Evolutionary conservation across 441 rosid species (phyloP).

Genomic region (Syzygium malaccense): DNA sequence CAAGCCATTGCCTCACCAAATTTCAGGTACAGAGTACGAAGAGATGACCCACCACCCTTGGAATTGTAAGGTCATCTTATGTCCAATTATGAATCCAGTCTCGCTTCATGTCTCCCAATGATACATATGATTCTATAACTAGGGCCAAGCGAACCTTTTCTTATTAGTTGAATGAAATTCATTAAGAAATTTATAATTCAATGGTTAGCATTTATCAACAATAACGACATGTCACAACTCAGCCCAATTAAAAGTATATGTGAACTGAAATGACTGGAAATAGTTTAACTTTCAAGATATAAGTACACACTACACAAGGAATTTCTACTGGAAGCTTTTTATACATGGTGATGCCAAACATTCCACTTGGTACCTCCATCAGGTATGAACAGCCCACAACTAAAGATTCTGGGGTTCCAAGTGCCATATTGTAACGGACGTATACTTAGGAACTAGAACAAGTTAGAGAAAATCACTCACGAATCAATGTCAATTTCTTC

Average conservation of each 20-base stretch:
- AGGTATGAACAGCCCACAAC: background rate
- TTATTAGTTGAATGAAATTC: background rate
- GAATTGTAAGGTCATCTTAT: background rate
- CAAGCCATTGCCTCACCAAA: background rate
- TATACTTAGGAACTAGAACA: no score
- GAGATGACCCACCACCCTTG: background rate
- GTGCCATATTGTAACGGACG: background rate
- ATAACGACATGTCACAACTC: background rate
- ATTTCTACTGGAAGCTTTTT: background rate
- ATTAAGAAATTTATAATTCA: background rate
- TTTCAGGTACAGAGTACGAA: background rate
- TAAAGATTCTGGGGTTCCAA: background rate
- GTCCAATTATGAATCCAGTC: background rate
- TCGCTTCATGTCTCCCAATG: background rate
- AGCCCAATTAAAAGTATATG: background rate
- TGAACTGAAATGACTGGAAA: background rate
- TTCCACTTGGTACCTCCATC: background rate
- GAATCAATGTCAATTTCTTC: conserved; percentile 20
- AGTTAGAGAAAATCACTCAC: conserved; percentile 38
- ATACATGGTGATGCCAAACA: background rate
- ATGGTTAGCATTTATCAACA: background rate
- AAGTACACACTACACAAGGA: background rate
- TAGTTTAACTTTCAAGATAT: background rate
- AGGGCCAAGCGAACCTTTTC: background rate
- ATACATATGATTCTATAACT: background rate